Percentiles rank a stretch among this genome's conserved stretches.
Evolutionary conservation across 163 green algal species (phyloP).

Genomic region (Volvox carteri): DNA sequence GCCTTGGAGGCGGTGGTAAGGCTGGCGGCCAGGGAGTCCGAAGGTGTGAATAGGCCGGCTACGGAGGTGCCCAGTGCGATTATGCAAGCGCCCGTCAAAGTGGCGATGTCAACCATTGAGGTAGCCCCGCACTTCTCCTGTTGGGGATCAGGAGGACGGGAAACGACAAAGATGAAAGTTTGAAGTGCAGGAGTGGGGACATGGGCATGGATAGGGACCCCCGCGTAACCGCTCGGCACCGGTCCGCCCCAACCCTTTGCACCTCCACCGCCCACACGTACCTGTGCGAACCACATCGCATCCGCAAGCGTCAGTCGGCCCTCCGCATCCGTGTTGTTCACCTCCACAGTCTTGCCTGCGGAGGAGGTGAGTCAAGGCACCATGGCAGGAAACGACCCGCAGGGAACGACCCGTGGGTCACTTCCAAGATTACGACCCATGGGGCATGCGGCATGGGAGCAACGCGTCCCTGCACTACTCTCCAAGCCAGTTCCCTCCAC

Average conservation of each 20-base stretch:
- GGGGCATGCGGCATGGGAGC: too few species aligned
- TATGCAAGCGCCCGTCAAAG: slow-evolving; percentile 92
- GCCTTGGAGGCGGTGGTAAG: slow-evolving; percentile 74
- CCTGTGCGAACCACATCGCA: slow-evolving; percentile 93
- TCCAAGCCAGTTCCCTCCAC: too few species aligned
- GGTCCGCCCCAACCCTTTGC: too few species aligned
- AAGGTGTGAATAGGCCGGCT: slow-evolving; percentile 83
- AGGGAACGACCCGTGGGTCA: background rate
- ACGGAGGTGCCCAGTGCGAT: slow-evolving; percentile 82
- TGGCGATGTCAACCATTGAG: slow-evolving; percentile 94
- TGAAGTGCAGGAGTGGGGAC: background rate
- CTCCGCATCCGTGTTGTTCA: slow-evolving; percentile 96
- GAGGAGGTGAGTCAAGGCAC: background rate
- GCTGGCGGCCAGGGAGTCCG: slow-evolving; percentile 78
- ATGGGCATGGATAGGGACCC: background rate
- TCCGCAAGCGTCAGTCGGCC: slow-evolving; percentile 96
- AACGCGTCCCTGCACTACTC: too few species aligned
- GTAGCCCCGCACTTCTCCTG: slow-evolving; percentile 73
- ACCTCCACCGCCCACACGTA: too few species aligned
- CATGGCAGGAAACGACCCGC: background rate
- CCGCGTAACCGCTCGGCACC: too few species aligned
- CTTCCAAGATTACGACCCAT: too few species aligned
- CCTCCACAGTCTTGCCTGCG: slow-evolving; percentile 95
- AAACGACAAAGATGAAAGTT: too few species aligned
- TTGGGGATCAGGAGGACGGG: slow-evolving; percentile 7